Percentiles rank a stretch among this genome's conserved stretches.
These are phyloP conservation scores for Cerrena zonata DNA, from an alignment of 1,284 basidiomycete species.

Conservation along the genomic window DNA sequence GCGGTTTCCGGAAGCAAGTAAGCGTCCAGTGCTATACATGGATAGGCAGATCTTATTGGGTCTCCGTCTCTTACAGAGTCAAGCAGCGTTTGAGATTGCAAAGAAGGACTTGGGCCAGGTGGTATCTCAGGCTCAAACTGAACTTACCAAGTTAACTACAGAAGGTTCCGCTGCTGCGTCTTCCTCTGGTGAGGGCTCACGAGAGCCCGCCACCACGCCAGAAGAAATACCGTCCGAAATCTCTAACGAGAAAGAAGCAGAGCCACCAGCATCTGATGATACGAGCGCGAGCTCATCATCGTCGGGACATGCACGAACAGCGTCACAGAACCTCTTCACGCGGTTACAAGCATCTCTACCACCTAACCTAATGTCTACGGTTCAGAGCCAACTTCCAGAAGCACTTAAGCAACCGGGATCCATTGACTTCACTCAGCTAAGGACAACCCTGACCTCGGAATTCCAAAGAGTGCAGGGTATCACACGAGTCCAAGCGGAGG, in stretches of 20 bases:
- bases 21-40: constrained; percentile 20
- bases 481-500: constrained; percentile 73
- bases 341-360: constrained; percentile 68
- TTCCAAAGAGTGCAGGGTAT: constrained; percentile 69
- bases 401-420: constrained; percentile 44
- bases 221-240: constrained; percentile 6
- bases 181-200: constrained; percentile 18
- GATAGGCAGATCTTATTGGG: not conserved
- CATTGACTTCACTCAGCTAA: constrained; percentile 62
- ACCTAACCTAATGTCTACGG: constrained; percentile 62
- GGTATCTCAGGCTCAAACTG: constrained; percentile 78
- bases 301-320: constrained; percentile 18
- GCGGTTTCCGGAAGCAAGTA: constrained; percentile 82
- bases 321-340: constrained; percentile 52
- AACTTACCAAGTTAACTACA: constrained; percentile 59
- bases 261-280: not conserved
- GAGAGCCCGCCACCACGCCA: constrained; percentile 9
- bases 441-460: constrained; percentile 60
- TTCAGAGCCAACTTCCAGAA: constrained; percentile 53
- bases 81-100: constrained; percentile 64
- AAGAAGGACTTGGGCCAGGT: constrained; percentile 75
- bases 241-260: constrained; percentile 3
- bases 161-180: constrained; percentile 28
- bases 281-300: constrained; percentile 12
- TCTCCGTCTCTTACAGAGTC: constrained; percentile 48